Evolutionary conservation across 106 monocot species (phyloP).

Genomic region (Dendrobium officinale): DNA sequence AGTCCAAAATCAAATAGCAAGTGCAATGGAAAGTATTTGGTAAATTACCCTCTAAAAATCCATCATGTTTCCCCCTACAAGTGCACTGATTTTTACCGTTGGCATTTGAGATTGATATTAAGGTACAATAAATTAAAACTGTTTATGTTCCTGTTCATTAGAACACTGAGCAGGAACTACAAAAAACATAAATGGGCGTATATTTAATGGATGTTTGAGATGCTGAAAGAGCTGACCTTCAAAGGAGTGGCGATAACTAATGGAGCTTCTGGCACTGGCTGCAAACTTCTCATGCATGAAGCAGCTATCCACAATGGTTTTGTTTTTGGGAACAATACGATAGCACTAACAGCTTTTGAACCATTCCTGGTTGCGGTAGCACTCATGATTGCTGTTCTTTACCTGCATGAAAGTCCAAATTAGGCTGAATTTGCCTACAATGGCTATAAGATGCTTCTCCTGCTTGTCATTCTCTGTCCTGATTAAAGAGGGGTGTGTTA

Average conservation of each 20-base stretch:
- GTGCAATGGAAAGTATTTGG: not conserved
- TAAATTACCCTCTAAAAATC: not conserved
- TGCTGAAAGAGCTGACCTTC: constrained; percentile 85
- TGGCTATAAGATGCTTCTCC: constrained; percentile 84
- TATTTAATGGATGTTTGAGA: not conserved
- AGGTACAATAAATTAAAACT: not conserved
- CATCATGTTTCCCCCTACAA: not conserved
- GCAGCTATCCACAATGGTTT: constrained; percentile 82
- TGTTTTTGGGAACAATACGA: constrained; percentile 72
- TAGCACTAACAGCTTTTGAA: constrained; percentile 97
- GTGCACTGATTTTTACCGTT: not conserved
- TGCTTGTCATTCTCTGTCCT: constrained; percentile 75
- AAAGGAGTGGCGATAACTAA: constrained; percentile 81
- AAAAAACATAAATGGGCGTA: not conserved
- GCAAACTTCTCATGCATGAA: constrained; percentile 97
- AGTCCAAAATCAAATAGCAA: not conserved
- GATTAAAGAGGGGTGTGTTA: no score
- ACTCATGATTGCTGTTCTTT: constrained; percentile 75
- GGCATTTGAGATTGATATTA: not conserved
- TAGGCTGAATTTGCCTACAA: constrained; percentile 87
- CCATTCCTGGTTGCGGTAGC: constrained; percentile 75
- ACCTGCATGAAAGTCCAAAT: constrained; percentile 91
- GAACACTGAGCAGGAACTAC: not conserved
- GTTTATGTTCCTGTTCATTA: not conserved
- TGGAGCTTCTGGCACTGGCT: constrained; percentile 63